A percentile compares a stretch with the other conserved stretches of the same genome.
Evolutionary conservation across 345 rosid genomes (phyloP).

Genomic region (Moricandia moricandioides): DNA sequence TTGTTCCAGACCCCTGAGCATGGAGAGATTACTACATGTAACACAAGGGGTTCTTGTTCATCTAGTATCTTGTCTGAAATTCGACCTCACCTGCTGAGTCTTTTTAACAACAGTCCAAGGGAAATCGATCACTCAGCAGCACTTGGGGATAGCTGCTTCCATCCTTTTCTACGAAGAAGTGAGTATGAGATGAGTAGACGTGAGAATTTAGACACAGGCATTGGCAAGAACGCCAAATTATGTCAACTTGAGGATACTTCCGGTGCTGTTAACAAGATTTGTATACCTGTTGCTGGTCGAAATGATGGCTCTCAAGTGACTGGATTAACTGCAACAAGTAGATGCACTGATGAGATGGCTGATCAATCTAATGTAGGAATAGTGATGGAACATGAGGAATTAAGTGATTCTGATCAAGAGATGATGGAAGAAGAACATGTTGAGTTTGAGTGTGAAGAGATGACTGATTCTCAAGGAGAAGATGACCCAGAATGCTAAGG

Average conservation of each 20-base stretch:
- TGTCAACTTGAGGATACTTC: constrained; percentile 36
- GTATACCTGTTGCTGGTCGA: constrained; percentile 30
- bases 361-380: constrained; percentile 69
- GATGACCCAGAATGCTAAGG: background rate
- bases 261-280: constrained; percentile 35
- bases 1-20: constrained; percentile 64
- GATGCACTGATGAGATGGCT: constrained; percentile 43
- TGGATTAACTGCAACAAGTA: constrained; percentile 30
- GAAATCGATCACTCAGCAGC: constrained; percentile 42
- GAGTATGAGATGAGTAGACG: constrained; percentile 40
- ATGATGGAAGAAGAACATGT: constrained; percentile 67
- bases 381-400: constrained; percentile 96
- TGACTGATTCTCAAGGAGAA: constrained; percentile 84
- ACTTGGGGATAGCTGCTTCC: constrained; percentile 62
- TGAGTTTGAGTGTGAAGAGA: constrained; percentile 96
- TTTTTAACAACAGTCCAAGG: constrained; percentile 54
- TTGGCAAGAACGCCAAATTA: constrained; percentile 39
- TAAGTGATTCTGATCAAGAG: constrained; percentile 92
- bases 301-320: constrained; percentile 35
- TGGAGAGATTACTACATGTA: constrained; percentile 39
- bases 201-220: constrained; percentile 35
- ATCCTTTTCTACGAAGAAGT: constrained; percentile 72
- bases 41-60: constrained; percentile 34
- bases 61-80: constrained; percentile 71
- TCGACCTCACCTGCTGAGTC: constrained; percentile 74